Evolutionary conservation across 2,329 filamentous ascomycete genomes (phyloP), one percentile per base, ranked within the genome.

Genomic region (Fusarium coffeatum): DNA sequence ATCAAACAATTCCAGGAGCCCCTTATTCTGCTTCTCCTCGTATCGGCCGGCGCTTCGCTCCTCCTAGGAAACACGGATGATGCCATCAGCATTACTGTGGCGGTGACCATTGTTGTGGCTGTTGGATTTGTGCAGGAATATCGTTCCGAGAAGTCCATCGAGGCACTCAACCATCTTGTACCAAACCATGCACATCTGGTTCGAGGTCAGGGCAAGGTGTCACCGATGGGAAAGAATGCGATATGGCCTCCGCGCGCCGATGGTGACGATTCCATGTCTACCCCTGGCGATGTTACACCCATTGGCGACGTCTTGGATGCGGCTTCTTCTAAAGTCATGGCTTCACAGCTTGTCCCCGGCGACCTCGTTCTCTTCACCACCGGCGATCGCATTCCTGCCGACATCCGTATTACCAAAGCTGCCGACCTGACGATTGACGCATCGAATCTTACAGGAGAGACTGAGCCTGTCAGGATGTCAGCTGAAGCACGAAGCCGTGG

Each of bases 61-160:
- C 81, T 98, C 45, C 91, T 99, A 80, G 94, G 94, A 54, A 99
- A 99, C 77, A 90, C 91, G 77, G 95, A 98, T 75, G 97, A 99
- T 82, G 95, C 95, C 8, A 83, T 99, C 74, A 98, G 95, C 80
- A 99, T 99, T 76, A 92, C 95, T 0, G 90, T 97, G 32, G 96
- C 96, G 3, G 96, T 99, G 23, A 97, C 94, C 27, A 99, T 99
- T 73, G 96, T 99, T 8, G 94, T 99, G 25, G 92, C 92, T 0
- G 96, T 99, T 43, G 96, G 95, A 3, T 99, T 99, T 74, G 89
- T 98, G 55, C 96, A 99, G 78, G 96, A 99, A 81, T 99, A 99
- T 79, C 88, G 96, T 63, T 98, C 96, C 10, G 96, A 99, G 79
- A 97, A 99, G 81, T 98, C 95, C 5, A 89, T 99, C 71, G 96